These are phyloP conservation scores for Cucurbita ficifolia DNA, from an alignment of 306 rosid species.

Conservation along the genomic window DNA sequence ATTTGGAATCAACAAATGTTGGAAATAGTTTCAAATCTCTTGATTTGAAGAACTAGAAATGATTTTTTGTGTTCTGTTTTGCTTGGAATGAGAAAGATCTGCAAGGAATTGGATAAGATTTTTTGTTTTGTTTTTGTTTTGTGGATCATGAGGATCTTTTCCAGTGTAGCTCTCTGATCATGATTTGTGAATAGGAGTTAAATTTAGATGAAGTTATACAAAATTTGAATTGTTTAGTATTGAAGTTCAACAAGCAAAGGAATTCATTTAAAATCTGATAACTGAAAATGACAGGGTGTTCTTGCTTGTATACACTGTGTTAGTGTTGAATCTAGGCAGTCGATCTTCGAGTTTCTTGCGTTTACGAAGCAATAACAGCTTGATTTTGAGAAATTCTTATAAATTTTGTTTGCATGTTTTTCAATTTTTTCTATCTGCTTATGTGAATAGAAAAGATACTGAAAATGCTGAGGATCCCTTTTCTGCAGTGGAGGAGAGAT, in stretches of 20 bases:
- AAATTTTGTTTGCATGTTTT: background rate
- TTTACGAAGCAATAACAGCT: background rate
- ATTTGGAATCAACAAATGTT: background rate
- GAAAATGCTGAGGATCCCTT: background rate
- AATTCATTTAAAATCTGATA: no score
- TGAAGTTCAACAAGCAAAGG: no score
- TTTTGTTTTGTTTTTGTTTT: background rate
- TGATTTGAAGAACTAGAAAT: background rate
- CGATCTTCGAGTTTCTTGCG: background rate
- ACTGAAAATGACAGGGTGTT: no score
- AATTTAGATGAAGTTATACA: background rate
- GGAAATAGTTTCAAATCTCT: background rate
- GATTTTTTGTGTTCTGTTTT: no score
- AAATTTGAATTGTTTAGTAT: no score
- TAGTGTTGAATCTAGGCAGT: background rate
- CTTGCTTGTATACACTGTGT: background rate
- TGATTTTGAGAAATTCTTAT: background rate
- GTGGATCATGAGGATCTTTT: background rate
- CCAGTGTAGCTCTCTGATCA: background rate
- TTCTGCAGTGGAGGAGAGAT: conserved; percentile 70
- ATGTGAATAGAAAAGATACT: background rate
- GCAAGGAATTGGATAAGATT: background rate
- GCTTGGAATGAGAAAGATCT: background rate
- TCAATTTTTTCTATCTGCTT: background rate
- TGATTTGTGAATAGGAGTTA: background rate